phyloP scores from a whole-genome alignment of 805 yeast species.

The Wickerhamomyces rabaulensis region DNA sequence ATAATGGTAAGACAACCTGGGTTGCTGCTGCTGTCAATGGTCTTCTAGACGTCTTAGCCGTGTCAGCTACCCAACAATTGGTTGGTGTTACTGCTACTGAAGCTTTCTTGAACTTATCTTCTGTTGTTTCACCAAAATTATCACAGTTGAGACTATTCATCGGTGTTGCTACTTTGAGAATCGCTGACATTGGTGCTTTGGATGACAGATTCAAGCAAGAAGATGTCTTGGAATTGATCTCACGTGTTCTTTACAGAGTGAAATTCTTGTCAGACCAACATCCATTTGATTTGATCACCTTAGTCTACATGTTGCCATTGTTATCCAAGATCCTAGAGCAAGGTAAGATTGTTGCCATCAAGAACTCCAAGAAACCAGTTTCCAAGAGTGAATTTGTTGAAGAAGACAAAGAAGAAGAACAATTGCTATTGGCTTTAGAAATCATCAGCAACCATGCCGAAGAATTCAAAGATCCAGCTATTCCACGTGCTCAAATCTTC shows the following conservation, averaged over 20 bases:
- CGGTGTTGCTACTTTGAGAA: constrained; percentile 68
- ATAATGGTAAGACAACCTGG: constrained; percentile 69
- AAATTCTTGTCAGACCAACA: constrained; percentile 70
- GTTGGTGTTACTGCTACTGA: constrained; percentile 40
- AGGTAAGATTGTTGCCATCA: constrained; percentile 54
- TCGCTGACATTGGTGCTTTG: constrained; percentile 40
- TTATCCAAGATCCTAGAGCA: constrained; percentile 60
- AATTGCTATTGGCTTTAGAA: constrained; percentile 69
- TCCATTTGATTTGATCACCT: constrained; percentile 60
- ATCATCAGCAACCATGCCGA: constrained; percentile 66
- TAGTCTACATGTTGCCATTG: constrained; percentile 74
- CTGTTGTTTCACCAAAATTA: constrained; percentile 45
- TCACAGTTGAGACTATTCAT: constrained; percentile 45
- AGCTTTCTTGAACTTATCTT: constrained; percentile 51
- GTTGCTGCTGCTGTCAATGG: constrained; percentile 56
- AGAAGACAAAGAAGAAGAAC: constrained; percentile 87
- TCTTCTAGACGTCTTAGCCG: constrained; percentile 40
- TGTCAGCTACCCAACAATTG: constrained; percentile 28
- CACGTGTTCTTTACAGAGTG: constrained; percentile 69
- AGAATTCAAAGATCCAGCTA: constrained; percentile 55
- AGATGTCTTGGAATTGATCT: constrained; percentile 46
- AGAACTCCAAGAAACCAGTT: constrained; percentile 45
- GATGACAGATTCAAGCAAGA: constrained; percentile 44
- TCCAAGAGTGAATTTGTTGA: constrained; percentile 67
- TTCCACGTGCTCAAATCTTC: constrained; percentile 67